Conservation (phyloP, 768 basidiomycete genomes). For the Hydnomerulius pinastri region DNA sequence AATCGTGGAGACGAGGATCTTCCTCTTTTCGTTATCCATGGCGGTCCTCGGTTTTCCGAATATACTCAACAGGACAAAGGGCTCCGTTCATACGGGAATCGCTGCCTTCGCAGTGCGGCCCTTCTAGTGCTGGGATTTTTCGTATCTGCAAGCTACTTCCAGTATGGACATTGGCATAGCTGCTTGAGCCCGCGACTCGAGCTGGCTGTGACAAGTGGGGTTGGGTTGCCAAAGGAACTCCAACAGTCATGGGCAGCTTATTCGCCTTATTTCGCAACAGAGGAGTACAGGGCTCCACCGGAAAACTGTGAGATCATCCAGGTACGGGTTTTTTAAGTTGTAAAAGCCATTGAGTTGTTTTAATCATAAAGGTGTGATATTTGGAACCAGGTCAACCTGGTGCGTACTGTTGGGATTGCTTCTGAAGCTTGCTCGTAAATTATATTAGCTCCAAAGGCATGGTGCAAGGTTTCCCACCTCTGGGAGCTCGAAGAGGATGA, state of each 20-base stretch:
- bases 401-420: slow-evolving; percentile 10
- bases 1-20: slow-evolving; percentile 2
- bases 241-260: slow-evolving; percentile 57
- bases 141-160: slow-evolving; percentile 14
- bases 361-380: not conserved
- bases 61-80: not conserved
- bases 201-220: not conserved
- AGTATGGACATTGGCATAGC: slow-evolving; percentile 8
- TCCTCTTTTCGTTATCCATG: slow-evolving; percentile 7
- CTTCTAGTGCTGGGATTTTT: slow-evolving; percentile 19
- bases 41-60: not conserved
- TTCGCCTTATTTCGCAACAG: slow-evolving; percentile 57
- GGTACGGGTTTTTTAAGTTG: slow-evolving; percentile 32
- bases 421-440: slow-evolving; percentile 4
- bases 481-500: slow-evolving; percentile 44
- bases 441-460: slow-evolving; percentile 70
- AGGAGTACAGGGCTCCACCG: slow-evolving; percentile 48
- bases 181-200: not conserved
- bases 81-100: not conserved
- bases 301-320: slow-evolving; percentile 55
- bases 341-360: not conserved
- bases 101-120: not conserved
- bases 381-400: slow-evolving; percentile 29
- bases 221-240: slow-evolving; percentile 22
- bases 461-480: slow-evolving; percentile 76